phyloP scores from a whole-genome alignment of 768 basidiomycete genomes.

The Paxillus ammoniavirescens region DNA sequence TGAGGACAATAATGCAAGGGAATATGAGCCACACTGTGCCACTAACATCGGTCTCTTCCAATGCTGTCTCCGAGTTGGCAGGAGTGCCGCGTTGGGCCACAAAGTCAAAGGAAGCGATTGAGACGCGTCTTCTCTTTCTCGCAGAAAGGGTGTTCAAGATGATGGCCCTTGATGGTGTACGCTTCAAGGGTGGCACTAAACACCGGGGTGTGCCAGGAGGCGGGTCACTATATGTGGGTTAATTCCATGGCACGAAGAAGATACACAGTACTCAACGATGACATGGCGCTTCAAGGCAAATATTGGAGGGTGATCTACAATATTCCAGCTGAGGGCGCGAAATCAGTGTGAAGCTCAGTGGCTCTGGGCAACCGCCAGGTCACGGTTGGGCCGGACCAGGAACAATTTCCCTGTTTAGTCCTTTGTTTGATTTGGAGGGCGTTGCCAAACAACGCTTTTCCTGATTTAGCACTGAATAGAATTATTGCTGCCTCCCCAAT shows the following conservation, averaged over 20 bases:
- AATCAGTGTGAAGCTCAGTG: constrained; percentile 1
- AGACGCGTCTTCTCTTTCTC: constrained; percentile 42
- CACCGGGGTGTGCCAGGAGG: constrained; percentile 27
- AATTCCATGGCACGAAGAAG: constrained; percentile 10
- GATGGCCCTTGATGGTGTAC: constrained; percentile 36
- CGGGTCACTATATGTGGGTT: constrained; percentile 23
- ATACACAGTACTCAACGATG: constrained; percentile 29
- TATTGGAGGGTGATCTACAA: not conserved
- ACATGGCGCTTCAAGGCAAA: constrained; percentile 13
- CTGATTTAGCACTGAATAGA: not conserved
- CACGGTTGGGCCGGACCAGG: too few relatives aligned
- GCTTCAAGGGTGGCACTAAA: constrained; percentile 32
- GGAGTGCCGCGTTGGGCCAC: constrained; percentile 30
- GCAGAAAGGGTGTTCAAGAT: constrained; percentile 40
- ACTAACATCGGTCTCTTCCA: constrained; percentile 31
- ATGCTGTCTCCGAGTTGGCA: constrained; percentile 11
- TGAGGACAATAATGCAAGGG: constrained; percentile 1
- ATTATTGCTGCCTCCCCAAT: not conserved
- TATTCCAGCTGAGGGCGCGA: not conserved
- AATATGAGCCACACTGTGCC: not conserved
- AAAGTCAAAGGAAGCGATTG: constrained; percentile 38
- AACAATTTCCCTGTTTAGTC: not conserved
- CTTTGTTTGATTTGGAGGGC: constrained; percentile 26
- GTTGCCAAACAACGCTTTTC: constrained; percentile 27
- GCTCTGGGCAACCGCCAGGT: not conserved